Base-by-base conservation (phyloP, 2,329 filamentous ascomycete species). In the Alternaria metachromatica region DNA sequence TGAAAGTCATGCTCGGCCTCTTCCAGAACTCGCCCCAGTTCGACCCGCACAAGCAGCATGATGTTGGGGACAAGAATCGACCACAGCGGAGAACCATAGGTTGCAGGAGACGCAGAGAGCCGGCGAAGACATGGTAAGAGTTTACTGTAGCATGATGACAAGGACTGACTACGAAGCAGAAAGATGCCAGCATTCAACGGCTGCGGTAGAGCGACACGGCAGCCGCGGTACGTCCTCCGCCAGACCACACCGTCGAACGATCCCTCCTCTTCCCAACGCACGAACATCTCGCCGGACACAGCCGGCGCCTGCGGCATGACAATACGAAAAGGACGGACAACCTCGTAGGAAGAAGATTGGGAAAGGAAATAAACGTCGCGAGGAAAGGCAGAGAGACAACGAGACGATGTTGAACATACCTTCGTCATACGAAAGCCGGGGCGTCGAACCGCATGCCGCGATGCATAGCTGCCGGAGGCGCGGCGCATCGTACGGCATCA, bases 301-400 rank as follows among this genome's bases (percentile, higher is more conserved):
- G 1, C 18, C 41, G 11, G 9, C 41, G 0, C 0, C n/a, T 11
- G 10, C 18, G 41, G 18, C 5, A 44, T 13, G 18, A 44, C 41
- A 2, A 21, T 11, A 44, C 41, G n/a, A 3, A 13, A 44, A 21
- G 2, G 10, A 44, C 41, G 6, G 41, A 44, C 41, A 44, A 37
- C 2, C 18, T 0, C 3, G 0, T 7, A 44, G 5, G 11, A 7
- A 6, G 3, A 4, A 7, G 41, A 44, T 5, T 11, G 0, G 5
- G 7, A 37, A 20, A 11, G 41, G 1, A 2, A 11, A 9, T 1
- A 20, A 5, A 46, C 21, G 21, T 9, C 45, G 20, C 45, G 0
- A 48, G 18, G 1, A 15, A 23, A 6, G 2, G 15, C 23, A n/a
- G 15, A n/a, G 45, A 48, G 3, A 53, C n/a, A 37, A 53, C 1